phyloP scores from a whole-genome alignment of 352 stramenopile species.

The Pythium dissotocum region DNA sequence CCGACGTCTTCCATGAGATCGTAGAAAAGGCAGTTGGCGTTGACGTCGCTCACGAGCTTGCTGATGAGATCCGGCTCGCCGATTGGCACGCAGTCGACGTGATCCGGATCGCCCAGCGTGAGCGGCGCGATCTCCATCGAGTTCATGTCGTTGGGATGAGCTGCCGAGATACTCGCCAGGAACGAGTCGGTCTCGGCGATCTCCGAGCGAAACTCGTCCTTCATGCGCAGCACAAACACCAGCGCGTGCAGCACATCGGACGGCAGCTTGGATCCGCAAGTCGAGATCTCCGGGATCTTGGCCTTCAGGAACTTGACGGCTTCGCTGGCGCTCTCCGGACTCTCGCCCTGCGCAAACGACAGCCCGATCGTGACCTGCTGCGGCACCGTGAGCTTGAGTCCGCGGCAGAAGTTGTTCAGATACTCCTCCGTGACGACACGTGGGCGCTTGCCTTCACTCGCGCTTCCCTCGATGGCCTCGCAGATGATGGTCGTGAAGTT shows the following conservation, averaged over 20 bases:
- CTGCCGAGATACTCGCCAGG: constrained; percentile 80
- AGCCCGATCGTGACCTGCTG: constrained; percentile 86
- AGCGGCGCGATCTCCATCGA: constrained; percentile 84
- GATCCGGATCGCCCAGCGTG: constrained; percentile 84
- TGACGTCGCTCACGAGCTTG: constrained; percentile 82
- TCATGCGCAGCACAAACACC: constrained; percentile 80
- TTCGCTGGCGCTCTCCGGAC: constrained; percentile 48
- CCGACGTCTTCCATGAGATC: constrained; percentile 92
- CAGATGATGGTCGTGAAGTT: constrained; percentile 92
- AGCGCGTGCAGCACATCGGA: constrained; percentile 82
- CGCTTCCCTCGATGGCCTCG: constrained; percentile 77
- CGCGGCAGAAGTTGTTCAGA: constrained; percentile 70
- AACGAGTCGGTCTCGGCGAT: constrained; percentile 85
- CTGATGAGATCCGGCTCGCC: constrained; percentile 62
- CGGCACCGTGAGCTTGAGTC: constrained; percentile 82
- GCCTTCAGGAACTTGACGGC: constrained; percentile 77
- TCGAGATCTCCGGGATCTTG: constrained; percentile 86
- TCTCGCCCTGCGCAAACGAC: constrained; percentile 79
- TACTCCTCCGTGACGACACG: constrained; percentile 80
- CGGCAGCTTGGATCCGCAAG: constrained; percentile 78
- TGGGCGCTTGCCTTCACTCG: constrained; percentile 37
- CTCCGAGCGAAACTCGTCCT: constrained; percentile 74
- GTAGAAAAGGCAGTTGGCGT: constrained; percentile 82
- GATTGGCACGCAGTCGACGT: constrained; percentile 77
- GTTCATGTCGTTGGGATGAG: constrained; percentile 87